These are phyloP conservation scores for Aspergillus novoparasiticus DNA, from an alignment of 2,329 filamentous ascomycete species.

Conservation along the genomic window DNA sequence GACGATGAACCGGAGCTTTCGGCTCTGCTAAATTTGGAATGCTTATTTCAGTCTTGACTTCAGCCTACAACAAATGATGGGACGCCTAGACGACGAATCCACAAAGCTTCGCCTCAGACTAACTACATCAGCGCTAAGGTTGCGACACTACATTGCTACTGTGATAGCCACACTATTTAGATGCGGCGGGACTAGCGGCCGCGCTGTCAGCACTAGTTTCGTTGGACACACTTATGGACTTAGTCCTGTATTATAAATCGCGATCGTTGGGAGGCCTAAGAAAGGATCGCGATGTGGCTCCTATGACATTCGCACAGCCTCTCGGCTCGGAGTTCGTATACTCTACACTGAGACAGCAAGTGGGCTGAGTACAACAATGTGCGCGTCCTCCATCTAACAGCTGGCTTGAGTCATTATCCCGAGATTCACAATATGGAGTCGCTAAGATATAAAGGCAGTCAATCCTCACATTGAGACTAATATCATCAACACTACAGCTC, in stretches of 20 bases:
- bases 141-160: neutral
- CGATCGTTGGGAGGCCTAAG: neutral
- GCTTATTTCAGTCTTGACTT: neutral
- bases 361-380: neutral
- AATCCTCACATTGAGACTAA: neutral
- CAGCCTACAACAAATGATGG: neutral
- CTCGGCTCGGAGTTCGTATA: neutral
- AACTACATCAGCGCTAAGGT: neutral
- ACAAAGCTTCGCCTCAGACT: neutral
- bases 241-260: neutral
- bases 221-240: neutral
- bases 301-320: neutral
- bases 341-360: neutral
- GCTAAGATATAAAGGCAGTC: neutral
- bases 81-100: neutral
- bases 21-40: neutral
- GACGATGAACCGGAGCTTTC: neutral
- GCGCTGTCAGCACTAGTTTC: neutral
- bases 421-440: neutral
- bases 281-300: neutral
- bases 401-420: neutral
- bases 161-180: neutral
- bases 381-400: neutral
- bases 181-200: neutral
- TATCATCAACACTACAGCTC: neutral